Conservation (phyloP, 257 asterid species). For the Cordia subcordata region DNA sequence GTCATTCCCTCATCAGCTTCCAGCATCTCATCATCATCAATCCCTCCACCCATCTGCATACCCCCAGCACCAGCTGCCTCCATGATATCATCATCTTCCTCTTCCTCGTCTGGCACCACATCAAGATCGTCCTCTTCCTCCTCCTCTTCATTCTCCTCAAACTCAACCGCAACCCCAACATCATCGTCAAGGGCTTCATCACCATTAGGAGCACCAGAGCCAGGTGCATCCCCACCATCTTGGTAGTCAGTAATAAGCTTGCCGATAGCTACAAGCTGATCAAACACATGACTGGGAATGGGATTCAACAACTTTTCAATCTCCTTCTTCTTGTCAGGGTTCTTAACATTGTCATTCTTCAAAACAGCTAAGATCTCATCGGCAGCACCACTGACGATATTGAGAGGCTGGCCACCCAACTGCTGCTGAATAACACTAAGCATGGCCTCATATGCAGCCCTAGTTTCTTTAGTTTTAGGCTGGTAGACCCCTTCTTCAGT, state of each 20-base stretch:
- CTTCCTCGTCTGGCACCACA: constrained; percentile 34
- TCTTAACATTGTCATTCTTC: constrained; percentile 26
- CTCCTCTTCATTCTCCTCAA: constrained; percentile 46
- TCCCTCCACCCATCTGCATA: constrained; percentile 44
- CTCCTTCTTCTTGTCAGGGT: constrained; percentile 33
- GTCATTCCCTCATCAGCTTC: constrained; percentile 32
- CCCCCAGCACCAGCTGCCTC: constrained; percentile 24
- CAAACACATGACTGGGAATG: constrained; percentile 21
- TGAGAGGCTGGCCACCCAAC: constrained; percentile 40
- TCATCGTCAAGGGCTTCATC: constrained; percentile 34
- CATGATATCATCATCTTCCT: constrained; percentile 32
- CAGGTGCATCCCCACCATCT: constrained; percentile 25
- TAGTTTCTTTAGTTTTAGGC: constrained; percentile 37
- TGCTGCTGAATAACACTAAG: constrained; percentile 37
- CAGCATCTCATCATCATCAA: constrained; percentile 36
- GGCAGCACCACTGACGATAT: constrained; percentile 38
- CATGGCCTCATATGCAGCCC: constrained; percentile 42
- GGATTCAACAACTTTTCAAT: constrained; percentile 37
- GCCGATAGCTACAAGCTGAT: constrained; percentile 25
- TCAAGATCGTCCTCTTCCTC: constrained; percentile 42
- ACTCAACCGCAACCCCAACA: constrained; percentile 47
- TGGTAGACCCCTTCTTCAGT: constrained; percentile 39
- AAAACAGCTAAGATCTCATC: constrained; percentile 41
- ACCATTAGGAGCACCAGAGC: constrained; percentile 18
- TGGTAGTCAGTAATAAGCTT: constrained; percentile 33